Base-by-base conservation (phyloP, 1,139 yeast species). In the Pichia sp. region DNA sequence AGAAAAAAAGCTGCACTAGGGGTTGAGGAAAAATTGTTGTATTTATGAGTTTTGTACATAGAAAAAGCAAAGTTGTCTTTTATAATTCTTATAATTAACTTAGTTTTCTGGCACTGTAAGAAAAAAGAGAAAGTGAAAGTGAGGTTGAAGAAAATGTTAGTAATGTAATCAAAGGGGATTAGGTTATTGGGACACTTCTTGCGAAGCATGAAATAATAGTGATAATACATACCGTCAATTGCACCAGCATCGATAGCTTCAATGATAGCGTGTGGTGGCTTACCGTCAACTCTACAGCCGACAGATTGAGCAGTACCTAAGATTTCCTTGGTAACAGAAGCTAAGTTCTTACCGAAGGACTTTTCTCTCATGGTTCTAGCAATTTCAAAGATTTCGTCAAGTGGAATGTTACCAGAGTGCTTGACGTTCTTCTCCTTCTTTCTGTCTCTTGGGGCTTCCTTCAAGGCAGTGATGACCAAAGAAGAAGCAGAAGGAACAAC, bases 371-470 rank as follows among this genome's bases (percentile, higher is more conserved):
- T 93, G 75, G 85, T 86, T 82, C 97, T 93, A 72, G 99, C 99
- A 75, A 93, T 89, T 77, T 91, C 96, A 77, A 82, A 84, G 79
- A 93, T 88, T 81, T 93, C 97, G 72, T 92, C 96, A 73, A 93
- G 84, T 72, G 97, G 90, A 74, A 93, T 86, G 92, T 91, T 93
- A 82, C 99, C 99, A 76, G 86, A 86, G 90, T 93, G 99, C 85
- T 92, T 92, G 78, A 95, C 91, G 83, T 95, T 92, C 95, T 93
- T 93, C 77, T 93, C 99, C 96, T 93, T 93, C 95, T 93, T 93
- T 84, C 97, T 87, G 87, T 93, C 99, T 89, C 99, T 92, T 76
- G 97, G 97, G 72, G 99, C 92, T 84, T 93, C 99, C 87, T 93
- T 93, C 75, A 93, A 86, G 71, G 99, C 99, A 76, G 97, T 90